Evolutionary conservation across 257 asterid genomes (phyloP).

Genomic region (Scutellaria minor): DNA sequence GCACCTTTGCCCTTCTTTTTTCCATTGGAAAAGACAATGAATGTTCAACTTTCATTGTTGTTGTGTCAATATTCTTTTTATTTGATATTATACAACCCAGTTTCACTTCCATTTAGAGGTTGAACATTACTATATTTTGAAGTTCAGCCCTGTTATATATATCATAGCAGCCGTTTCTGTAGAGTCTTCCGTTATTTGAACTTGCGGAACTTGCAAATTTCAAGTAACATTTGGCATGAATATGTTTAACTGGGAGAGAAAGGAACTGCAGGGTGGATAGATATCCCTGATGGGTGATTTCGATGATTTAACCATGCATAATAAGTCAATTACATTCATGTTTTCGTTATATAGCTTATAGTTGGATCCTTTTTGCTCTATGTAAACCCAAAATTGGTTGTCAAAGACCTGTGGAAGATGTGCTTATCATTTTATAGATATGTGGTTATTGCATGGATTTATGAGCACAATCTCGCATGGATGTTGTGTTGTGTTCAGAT

Average conservation of each 20-base stretch:
- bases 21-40: not conserved
- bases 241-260: not conserved
- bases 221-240: not conserved
- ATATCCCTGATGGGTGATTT: not conserved
- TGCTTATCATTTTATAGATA: conserved; percentile 5
- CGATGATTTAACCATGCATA: not conserved
- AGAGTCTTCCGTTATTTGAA: not conserved
- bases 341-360: not conserved
- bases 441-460: not conserved
- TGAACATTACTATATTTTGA: not conserved
- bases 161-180: not conserved
- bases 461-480: conserved; percentile 13
- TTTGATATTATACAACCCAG: conserved; percentile 1
- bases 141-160: conserved; percentile 4
- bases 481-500: conserved; percentile 51
- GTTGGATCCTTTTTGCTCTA: not conserved
- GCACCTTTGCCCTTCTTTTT: not conserved
- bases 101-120: not conserved
- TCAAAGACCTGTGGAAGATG: not conserved
- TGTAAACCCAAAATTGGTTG: not conserved
- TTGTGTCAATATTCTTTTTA: not conserved
- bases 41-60: not conserved
- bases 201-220: not conserved
- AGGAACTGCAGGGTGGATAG: conserved; percentile 16
- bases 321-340: not conserved